phyloP scores from a whole-genome alignment of 495 filamentous ascomycete species.

The Articulospora tetracladia region DNA sequence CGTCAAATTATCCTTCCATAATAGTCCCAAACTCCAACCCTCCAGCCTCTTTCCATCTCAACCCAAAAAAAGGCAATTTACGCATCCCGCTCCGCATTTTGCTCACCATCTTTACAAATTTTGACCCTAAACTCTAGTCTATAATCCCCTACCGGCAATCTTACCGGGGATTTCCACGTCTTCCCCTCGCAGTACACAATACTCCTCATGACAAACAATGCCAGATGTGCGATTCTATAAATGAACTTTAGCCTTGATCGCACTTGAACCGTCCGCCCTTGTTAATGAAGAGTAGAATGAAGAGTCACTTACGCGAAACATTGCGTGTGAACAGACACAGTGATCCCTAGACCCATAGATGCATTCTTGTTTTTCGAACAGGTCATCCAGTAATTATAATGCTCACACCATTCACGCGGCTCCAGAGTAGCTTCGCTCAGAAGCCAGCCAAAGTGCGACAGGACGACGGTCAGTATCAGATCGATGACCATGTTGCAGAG shows the following conservation, averaged over 20 bases:
- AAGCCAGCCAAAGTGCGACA: background rate
- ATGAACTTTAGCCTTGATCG: background rate
- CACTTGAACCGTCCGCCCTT: background rate
- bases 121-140: background rate
- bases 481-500: background rate
- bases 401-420: constrained; percentile 18
- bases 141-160: background rate
- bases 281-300: background rate
- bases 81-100: background rate
- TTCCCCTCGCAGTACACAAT: background rate
- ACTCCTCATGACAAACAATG: background rate
- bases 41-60: no score
- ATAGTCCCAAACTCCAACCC: no score
- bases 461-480: background rate
- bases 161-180: background rate
- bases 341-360: background rate
- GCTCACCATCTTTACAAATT: background rate
- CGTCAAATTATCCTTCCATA: no score
- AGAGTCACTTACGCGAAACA: background rate
- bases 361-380: constrained; percentile 42
- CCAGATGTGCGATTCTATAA: background rate
- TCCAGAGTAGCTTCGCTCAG: background rate
- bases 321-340: background rate
- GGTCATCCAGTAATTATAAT: constrained; percentile 37
- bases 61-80: no score